Evolutionary conservation across 192 early-diverging fungal species (phyloP), one percentile per base, ranked within the genome.

Genomic region (Gryganskiella cystojenkinii): DNA sequence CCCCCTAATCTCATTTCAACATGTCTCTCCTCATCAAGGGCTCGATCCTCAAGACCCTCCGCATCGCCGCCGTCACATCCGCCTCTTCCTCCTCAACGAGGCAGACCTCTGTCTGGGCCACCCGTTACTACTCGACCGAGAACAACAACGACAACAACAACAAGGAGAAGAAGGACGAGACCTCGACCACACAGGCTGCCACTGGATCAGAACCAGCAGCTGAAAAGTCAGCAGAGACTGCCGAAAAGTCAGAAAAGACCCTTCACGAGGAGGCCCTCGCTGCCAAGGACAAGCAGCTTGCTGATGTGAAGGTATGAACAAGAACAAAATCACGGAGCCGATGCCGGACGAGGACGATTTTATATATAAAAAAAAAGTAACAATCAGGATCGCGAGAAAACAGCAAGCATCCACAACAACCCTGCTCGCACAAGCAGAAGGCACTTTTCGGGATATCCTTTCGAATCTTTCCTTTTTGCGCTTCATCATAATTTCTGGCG

Each of bases 201-300:
- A 14, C 65, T 17, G 37, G 51, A 37, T 28, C 33, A 19, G 55
- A 58, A 64, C 46, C 37, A 40, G 44, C 57, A 3, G 62, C 65
- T 19, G 64, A 71, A 44, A 42, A 5, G 13, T 40, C 37, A 40
- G 13, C 37, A 40, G 25, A 53, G 59, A 34, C 42, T 22, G 53
- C 64, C n/a, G 9, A 51, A 15, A 31, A 42, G 40, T 19, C 22
- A 15, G 61, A 20, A 61, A 69, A 83, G 50, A 51, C 79, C 50
- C 70, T 81, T 40, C 47, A 64, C 15, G 73, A 63, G 24, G 73
- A 81, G 33, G 76, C 81, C 44, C 40, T 86, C 50, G 88, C 82
- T 52, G 87, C 89, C 59, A 94, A 92, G 78, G 92, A 94, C 59
- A 91, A 93, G 79, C 87, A 95, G 80, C 90, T 95, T 63, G 83